phyloP scores from a whole-genome alignment of 352 stramenopile genomes.

The Globisporangium recalcitrans region DNA sequence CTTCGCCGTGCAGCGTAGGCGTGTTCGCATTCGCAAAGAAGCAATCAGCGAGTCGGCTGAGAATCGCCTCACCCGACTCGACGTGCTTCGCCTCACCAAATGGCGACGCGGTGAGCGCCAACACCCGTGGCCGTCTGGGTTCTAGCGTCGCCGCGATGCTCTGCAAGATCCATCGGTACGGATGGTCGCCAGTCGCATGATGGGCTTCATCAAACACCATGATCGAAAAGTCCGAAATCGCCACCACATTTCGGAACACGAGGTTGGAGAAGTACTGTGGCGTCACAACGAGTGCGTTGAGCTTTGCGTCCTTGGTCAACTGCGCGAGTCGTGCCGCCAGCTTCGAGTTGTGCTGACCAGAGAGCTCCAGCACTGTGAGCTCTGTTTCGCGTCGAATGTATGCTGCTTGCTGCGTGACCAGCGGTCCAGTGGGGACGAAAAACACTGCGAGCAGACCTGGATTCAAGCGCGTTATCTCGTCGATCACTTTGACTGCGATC shows the following conservation, averaged over 20 bases:
- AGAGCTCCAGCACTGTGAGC: slow-evolving; percentile 48
- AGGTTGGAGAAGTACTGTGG: slow-evolving; percentile 71
- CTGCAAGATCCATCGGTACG: slow-evolving; percentile 55
- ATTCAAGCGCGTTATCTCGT: slow-evolving; percentile 60
- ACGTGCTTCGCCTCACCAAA: slow-evolving; percentile 54
- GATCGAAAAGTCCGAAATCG: slow-evolving; percentile 52
- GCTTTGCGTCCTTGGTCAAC: slow-evolving; percentile 20
- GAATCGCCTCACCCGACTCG: slow-evolving; percentile 24
- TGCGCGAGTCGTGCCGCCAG: slow-evolving; percentile 8
- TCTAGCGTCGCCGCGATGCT: slow-evolving; percentile 25
- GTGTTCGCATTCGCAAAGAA: slow-evolving; percentile 59
- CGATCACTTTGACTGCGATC: slow-evolving; percentile 67
- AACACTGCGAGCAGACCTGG: slow-evolving; percentile 48
- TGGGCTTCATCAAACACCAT: slow-evolving; percentile 84
- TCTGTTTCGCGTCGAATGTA: slow-evolving; percentile 68
- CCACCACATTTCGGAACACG: slow-evolving; percentile 27
- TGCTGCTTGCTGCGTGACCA: slow-evolving; percentile 70
- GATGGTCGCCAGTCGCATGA: slow-evolving; percentile 57
- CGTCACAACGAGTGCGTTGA: slow-evolving; percentile 55
- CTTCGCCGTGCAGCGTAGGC: slow-evolving; percentile 46
- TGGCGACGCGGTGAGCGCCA: slow-evolving; percentile 67
- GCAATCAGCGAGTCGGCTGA: slow-evolving; percentile 34
- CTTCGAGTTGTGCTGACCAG: slow-evolving; percentile 36
- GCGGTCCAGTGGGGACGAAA: slow-evolving; percentile 63
- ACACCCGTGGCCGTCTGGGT: slow-evolving; percentile 34